Base-by-base conservation (phyloP, 805 yeast species). In the Yarrowia sp. region DNA sequence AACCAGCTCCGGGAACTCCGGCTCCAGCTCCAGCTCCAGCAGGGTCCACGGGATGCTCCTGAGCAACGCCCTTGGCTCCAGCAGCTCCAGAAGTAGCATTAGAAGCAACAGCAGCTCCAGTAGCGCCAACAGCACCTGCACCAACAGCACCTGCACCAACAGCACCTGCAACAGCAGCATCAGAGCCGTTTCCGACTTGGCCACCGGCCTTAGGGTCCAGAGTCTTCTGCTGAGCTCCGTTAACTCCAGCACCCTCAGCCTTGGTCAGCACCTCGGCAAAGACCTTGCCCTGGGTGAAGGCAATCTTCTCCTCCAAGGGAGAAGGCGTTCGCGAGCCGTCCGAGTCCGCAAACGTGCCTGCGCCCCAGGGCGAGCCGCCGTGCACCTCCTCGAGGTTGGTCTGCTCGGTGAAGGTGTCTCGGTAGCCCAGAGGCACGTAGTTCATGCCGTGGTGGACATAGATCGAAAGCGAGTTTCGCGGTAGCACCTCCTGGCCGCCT, bases 331-430 rank as follows among this genome's bases (percentile, higher is more conserved):
- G 85, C 41, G 90, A 81, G 68, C 96, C 96, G 70, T 86, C 90
- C 22, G 83, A 76, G 66, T 87, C 93, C 33, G 96, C 90, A 67
- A 81, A 79, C 63, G 88, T 77, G 71, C 93, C 94, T 44, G 96
- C 90, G 75, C 96, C 96, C 87, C 90, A 90, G 60, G 96, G 82
- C 62, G 92, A 83, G 68, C 87, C 86, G 69, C 96, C 96, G 71
- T 86, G 92, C 62, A 81, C 79, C 76, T 86, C 92, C 19, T 78
- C 80, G 63, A 86, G 70, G 73, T 80, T 80, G 66, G 82, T 68
- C 55, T 80, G 71, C 68, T 84, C 73, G 63, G 81, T 80, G 55
- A 81, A 80, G 71, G 84, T 83, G 35, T 79, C 74, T 60, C 80
- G 84, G 79, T 84, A 88, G 69, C 96, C 96, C 68, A 89, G 80